A percentile compares a stretch with the other conserved stretches of the same genome.
phyloP scores from a whole-genome alignment of 169 alveolate species.

The Plasmodium coatneyi region DNA sequence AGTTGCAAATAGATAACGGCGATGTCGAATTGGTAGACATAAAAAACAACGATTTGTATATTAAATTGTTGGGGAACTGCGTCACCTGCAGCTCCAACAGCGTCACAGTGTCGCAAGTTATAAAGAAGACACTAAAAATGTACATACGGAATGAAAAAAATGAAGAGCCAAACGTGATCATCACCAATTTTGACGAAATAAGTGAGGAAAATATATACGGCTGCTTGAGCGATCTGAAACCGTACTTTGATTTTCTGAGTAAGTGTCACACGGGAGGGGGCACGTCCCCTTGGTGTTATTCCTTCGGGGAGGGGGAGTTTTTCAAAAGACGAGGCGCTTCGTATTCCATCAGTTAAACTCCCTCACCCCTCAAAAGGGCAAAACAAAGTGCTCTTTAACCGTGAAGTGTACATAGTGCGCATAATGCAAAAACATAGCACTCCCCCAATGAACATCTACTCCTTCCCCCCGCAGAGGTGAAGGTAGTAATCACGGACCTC shows the following conservation, averaged over 20 bases:
- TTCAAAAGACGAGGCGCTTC: not conserved
- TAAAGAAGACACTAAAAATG: constrained; percentile 79
- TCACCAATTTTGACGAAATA: constrained; percentile 75
- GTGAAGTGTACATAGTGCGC: not conserved
- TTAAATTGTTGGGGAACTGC: constrained; percentile 82
- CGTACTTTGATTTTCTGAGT: constrained; percentile 72
- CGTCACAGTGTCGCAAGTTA: constrained; percentile 81
- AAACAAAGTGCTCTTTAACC: not conserved
- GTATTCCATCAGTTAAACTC: not conserved
- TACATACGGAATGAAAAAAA: constrained; percentile 75
- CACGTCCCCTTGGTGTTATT: not conserved
- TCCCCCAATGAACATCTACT: not conserved
- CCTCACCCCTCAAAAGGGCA: not conserved
- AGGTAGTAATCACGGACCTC: constrained; percentile 41
- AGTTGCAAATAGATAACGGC: constrained; percentile 83
- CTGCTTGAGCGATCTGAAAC: constrained; percentile 49
- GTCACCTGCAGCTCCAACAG: constrained; percentile 81
- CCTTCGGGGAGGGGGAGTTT: not conserved
- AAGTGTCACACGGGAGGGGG: not conserved
- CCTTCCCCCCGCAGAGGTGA: constrained; percentile 22
- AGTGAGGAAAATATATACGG: constrained; percentile 72
- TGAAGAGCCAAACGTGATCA: constrained; percentile 79
- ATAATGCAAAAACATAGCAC: not conserved
- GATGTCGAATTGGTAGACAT: constrained; percentile 79
- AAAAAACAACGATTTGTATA: constrained; percentile 71